phyloP scores from a whole-genome alignment of 257 asterid species.

The Petunia axillaris region DNA sequence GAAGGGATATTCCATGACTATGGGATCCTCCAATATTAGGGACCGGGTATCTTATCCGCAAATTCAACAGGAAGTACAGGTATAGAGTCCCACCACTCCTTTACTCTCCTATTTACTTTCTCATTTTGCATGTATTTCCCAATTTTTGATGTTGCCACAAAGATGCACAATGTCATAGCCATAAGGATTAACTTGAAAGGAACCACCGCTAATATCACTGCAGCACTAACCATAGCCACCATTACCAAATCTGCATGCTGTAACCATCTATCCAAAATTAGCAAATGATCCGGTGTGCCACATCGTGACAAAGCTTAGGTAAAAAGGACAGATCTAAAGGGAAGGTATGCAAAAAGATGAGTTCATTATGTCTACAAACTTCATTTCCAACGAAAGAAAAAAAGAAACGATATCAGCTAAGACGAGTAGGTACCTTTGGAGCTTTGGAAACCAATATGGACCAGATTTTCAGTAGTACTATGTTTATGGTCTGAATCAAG shows the following conservation, averaged over 20 bases:
- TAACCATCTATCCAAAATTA: not conserved
- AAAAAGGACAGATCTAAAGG: not conserved
- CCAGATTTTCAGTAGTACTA: slow-evolving; percentile 71
- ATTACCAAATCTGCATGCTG: slow-evolving; percentile 81
- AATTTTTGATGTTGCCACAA: slow-evolving; percentile 44
- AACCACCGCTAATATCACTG: slow-evolving; percentile 52
- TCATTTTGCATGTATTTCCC: slow-evolving; percentile 56
- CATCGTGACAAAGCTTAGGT: not conserved
- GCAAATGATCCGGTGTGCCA: not conserved
- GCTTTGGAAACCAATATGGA: slow-evolving; percentile 65
- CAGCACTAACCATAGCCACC: slow-evolving; percentile 38
- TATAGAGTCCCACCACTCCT: slow-evolving; percentile 97
- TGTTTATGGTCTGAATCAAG: slow-evolving; percentile 58
- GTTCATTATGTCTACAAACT: not conserved
- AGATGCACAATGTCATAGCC: slow-evolving; percentile 41
- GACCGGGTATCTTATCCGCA: slow-evolving; percentile 28
- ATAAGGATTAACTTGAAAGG: slow-evolving; percentile 69
- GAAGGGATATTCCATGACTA: not conserved
- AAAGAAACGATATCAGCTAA: not conserved
- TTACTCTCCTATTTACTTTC: slow-evolving; percentile 62
- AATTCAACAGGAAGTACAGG: slow-evolving; percentile 69
- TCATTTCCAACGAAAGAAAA: not conserved
- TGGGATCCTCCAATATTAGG: not conserved
- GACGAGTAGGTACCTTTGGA: slow-evolving; percentile 62
- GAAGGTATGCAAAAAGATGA: slow-evolving; percentile 6